Conservation (phyloP, 148 eudicot species). For the Chenopodium formosanum region DNA sequence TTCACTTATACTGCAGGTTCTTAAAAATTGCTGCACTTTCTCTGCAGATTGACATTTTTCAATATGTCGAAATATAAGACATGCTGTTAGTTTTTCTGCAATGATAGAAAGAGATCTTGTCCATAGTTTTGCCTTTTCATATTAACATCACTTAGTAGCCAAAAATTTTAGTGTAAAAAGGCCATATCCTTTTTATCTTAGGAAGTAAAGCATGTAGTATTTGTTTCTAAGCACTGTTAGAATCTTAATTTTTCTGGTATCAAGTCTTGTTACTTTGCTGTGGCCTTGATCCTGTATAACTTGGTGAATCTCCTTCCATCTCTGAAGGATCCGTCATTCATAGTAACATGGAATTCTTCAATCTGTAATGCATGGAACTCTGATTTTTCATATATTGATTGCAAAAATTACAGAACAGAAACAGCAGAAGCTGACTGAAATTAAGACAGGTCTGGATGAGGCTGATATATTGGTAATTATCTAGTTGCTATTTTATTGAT, state of each 20-base stretch:
- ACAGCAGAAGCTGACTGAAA: slow-evolving; percentile 64
- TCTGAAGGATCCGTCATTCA: not conserved
- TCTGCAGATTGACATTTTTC: not conserved
- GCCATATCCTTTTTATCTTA: not conserved
- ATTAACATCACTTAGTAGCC: not conserved
- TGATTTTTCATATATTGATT: slow-evolving; percentile 11
- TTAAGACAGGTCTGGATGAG: slow-evolving; percentile 69
- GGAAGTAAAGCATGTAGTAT: not conserved
- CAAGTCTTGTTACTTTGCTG: not conserved
- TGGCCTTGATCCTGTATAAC: not conserved
- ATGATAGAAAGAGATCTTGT: not conserved
- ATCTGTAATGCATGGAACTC: not conserved
- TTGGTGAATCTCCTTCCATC: not conserved
- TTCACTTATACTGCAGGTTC: not conserved
- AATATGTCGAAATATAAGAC: not conserved
- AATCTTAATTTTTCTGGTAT: not conserved
- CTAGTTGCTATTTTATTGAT: slow-evolving; percentile 2
- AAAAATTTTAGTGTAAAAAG: not conserved
- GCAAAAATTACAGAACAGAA: slow-evolving; percentile 53
- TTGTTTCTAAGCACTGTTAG: not conserved
- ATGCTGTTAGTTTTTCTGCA: not conserved
- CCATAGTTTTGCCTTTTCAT: not conserved
- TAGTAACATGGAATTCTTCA: not conserved
- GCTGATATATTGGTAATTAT: slow-evolving; percentile 80
- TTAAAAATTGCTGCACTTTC: not conserved